Base-by-base conservation (phyloP, 2,329 filamentous ascomycete genomes). In the Alternaria infectoria region DNA sequence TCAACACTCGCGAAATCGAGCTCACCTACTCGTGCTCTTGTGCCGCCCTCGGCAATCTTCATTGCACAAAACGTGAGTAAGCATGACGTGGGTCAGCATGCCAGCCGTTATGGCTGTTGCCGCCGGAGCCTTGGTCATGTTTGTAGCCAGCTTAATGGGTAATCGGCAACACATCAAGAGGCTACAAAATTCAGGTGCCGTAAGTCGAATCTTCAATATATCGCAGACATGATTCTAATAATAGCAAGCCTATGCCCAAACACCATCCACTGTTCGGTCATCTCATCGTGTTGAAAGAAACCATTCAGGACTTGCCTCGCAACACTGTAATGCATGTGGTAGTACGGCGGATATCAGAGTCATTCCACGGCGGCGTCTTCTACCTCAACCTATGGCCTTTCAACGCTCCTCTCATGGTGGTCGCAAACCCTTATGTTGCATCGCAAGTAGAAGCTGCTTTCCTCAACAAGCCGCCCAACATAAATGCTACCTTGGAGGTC, bases 291-390 rank as follows among this genome's bases (percentile, higher is more conserved):
- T 28, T 69, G 15, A 65, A 64, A 56, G 43, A 62, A 51, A 51
- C 28, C 46, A 61, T 65, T 11, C 40, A 61, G 9, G 25, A 17
- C 10, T 25, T 65, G 7, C 68, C 66, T 12, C 54, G 44, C 15
- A 60, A 69, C 52, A 50, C 54, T 6, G 51, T 54, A 26, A 61
- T 65, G 23, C 59, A 64, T 47, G 56, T 61, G 9, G 57, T 59
- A 7, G 46, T 70, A 12, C 46, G 43, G 12, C 46, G 46, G 12
- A 58, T 70, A 17, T 25, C 64, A 13, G 82, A 69, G 78, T 81
- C 59, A 0, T 66, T 67, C 40, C 32, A 54, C 12, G 55, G 46
- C 19, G 62, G 64, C 6, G 51, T 65, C 23, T 68, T 71, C 54
- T 69, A 68, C 21, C 54, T 71, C n/a, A 57, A 69, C 50, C 28